A percentile compares a stretch with the other conserved stretches of the same genome.
Conservation (phyloP, 1,284 basidiomycete species). For the Sutorius eximius region DNA sequence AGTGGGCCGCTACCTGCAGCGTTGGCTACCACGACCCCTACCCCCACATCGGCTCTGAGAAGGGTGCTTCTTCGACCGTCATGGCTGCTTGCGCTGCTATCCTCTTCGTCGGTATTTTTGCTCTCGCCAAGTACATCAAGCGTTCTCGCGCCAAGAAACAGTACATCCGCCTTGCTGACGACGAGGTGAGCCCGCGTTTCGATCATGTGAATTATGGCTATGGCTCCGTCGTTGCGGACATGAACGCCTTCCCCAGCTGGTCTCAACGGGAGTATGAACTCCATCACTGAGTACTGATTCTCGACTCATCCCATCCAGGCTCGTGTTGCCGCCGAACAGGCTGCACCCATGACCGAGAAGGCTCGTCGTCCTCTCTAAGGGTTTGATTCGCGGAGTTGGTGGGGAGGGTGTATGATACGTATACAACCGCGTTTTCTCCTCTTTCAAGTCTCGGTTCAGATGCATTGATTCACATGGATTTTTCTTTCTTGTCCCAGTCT, state of each 20-base stretch:
- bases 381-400: neutral
- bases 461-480: conserved; percentile 29
- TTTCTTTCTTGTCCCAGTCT: conserved; percentile 11
- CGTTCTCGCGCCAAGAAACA: conserved; percentile 46
- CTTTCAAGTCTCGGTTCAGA: conserved; percentile 10
- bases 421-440: conserved; percentile 4
- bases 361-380: conserved; percentile 27
- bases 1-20: conserved; percentile 65
- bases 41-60: conserved; percentile 35
- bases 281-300: conserved; percentile 20
- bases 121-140: conserved; percentile 42
- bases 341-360: conserved; percentile 33
- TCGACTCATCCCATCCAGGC: conserved; percentile 15
- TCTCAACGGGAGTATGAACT: conserved; percentile 1
- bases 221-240: conserved; percentile 11
- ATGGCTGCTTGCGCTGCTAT: conserved; percentile 47
- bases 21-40: conserved; percentile 34
- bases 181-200: conserved; percentile 51
- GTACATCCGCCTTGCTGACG: conserved; percentile 53
- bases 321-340: conserved; percentile 17
- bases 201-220: conserved; percentile 4
- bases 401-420: conserved; percentile 7
- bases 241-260: conserved; percentile 1
- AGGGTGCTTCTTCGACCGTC: conserved; percentile 40
- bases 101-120: conserved; percentile 45